These are phyloP conservation scores for Lactifluus hygrophoroides DNA, from an alignment of 768 basidiomycete genomes.

Conservation along the genomic window DNA sequence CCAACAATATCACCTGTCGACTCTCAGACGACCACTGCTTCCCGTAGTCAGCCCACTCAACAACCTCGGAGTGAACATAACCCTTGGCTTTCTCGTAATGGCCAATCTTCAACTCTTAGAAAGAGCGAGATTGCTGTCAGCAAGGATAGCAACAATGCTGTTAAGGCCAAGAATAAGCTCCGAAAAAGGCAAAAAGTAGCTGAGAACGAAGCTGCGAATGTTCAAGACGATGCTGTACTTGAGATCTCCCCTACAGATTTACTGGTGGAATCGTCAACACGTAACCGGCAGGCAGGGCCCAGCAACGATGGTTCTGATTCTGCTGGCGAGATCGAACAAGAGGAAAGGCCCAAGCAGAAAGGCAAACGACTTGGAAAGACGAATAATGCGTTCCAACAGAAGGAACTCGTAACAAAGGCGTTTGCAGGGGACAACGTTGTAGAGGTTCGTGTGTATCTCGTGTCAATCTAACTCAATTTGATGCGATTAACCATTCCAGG, in stretches of 20 bases:
- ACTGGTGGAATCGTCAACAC: slow-evolving; percentile 26
- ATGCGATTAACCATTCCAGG: slow-evolving; percentile 36
- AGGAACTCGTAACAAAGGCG: slow-evolving; percentile 87
- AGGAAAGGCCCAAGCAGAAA: slow-evolving; percentile 40
- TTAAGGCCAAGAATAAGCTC: slow-evolving; percentile 68
- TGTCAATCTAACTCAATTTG: neutral
- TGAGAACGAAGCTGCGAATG: slow-evolving; percentile 48
- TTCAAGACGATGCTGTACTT: slow-evolving; percentile 65
- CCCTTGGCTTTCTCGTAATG: slow-evolving; percentile 64
- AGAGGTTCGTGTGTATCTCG: slow-evolving; percentile 41
- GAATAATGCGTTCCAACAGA: slow-evolving; percentile 72
- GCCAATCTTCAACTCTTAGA: slow-evolving; percentile 41
- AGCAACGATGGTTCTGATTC: slow-evolving; percentile 38
- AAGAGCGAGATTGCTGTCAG: slow-evolving; percentile 64
- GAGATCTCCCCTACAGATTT: slow-evolving; percentile 62
- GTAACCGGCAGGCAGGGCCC: slow-evolving; percentile 17
- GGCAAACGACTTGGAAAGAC: slow-evolving; percentile 29
- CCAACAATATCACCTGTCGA: slow-evolving; percentile 12
- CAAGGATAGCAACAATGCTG: slow-evolving; percentile 50
- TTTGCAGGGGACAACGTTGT: slow-evolving; percentile 98
- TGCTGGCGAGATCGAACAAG: slow-evolving; percentile 65
- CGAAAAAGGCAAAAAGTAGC: slow-evolving; percentile 55
- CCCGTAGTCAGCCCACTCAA: slow-evolving; percentile 20
- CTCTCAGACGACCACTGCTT: slow-evolving; percentile 18
- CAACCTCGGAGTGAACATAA: slow-evolving; percentile 35